phyloP scores from a whole-genome alignment of 306 rosid species.

The Cucurbita argyrosperma region DNA sequence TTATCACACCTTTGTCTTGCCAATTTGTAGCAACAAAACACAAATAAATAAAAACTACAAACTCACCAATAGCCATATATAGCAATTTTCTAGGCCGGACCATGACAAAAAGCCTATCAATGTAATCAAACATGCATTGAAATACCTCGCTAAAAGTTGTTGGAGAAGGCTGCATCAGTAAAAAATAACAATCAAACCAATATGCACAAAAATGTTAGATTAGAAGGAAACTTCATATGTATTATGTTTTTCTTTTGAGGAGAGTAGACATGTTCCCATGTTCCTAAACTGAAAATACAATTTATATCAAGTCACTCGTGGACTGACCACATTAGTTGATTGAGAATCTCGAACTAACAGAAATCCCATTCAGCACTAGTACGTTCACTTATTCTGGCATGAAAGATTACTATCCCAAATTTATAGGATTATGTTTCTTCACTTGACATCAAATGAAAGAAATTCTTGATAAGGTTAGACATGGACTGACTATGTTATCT shows the following conservation, averaged over 20 bases:
- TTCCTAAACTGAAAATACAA: no score
- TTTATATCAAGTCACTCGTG: not conserved
- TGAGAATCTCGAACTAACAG: not conserved
- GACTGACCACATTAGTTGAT: not conserved
- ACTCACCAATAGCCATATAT: constrained; percentile 93
- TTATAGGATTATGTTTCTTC: not conserved
- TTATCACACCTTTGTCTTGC: not conserved
- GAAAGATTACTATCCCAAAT: not conserved
- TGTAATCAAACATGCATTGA: constrained; percentile 87
- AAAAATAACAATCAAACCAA: not conserved
- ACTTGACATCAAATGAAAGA: not conserved
- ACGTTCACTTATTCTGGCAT: not conserved
- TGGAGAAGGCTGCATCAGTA: constrained; percentile 70
- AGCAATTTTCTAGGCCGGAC: constrained; percentile 93
- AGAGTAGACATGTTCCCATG: not conserved
- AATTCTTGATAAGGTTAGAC: not conserved
- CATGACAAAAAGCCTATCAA: constrained; percentile 77
- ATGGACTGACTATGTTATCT: not conserved
- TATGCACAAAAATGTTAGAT: not conserved
- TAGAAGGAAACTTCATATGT: not conserved
- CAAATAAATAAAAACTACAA: not conserved
- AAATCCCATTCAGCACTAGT: not conserved
- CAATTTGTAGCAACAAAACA: not conserved
- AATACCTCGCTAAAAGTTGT: constrained; percentile 72
- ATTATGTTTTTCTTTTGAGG: not conserved